phyloP scores from a whole-genome alignment of 2,329 filamentous ascomycete genomes.

The Knufia fluminis region DNA sequence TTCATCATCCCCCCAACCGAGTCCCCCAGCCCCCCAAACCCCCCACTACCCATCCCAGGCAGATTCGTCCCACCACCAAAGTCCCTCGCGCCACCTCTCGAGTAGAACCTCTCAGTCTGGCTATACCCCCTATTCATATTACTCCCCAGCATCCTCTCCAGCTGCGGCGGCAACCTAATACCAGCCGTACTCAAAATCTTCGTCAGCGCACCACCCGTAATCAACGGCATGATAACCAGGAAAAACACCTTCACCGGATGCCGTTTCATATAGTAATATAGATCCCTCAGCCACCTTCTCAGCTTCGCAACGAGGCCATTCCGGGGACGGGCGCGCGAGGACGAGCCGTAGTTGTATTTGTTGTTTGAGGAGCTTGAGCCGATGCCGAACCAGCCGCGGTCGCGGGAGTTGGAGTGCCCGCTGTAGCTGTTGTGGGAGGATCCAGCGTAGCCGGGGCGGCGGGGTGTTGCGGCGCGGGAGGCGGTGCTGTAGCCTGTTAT shows the following conservation, averaged over 20 bases:
- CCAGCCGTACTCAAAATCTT: conserved; percentile 72
- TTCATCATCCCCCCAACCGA: conserved; percentile 41
- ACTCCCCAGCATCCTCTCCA: conserved; percentile 37
- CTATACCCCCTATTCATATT: conserved; percentile 26
- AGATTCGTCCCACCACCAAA: conserved; percentile 21
- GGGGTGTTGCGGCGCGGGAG: background rate
- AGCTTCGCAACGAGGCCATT: conserved; percentile 70
- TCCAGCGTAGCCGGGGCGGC: conserved; percentile 1
- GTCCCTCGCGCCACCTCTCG: conserved; percentile 26
- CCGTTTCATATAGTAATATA: conserved; percentile 69
- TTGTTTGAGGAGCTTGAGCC: conserved; percentile 27
- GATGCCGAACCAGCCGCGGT: too few species aligned
- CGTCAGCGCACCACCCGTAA: conserved; percentile 73
- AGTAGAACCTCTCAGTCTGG: conserved; percentile 20
- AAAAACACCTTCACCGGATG: conserved; percentile 83
- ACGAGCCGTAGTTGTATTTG: conserved; percentile 34
- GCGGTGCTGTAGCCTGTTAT: conserved; percentile 11
- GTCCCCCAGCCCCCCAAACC: conserved; percentile 34
- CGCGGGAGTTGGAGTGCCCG: conserved; percentile 34
- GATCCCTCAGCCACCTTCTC: conserved; percentile 67
- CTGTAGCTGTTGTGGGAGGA: too few species aligned
- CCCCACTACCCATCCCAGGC: conserved; percentile 19
- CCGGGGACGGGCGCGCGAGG: conserved; percentile 70
- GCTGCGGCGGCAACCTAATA: conserved; percentile 57
- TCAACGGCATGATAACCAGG: conserved; percentile 75